Base-by-base conservation (phyloP, 2,329 filamentous ascomycete genomes). In the Colletotrichum costaricense region DNA sequence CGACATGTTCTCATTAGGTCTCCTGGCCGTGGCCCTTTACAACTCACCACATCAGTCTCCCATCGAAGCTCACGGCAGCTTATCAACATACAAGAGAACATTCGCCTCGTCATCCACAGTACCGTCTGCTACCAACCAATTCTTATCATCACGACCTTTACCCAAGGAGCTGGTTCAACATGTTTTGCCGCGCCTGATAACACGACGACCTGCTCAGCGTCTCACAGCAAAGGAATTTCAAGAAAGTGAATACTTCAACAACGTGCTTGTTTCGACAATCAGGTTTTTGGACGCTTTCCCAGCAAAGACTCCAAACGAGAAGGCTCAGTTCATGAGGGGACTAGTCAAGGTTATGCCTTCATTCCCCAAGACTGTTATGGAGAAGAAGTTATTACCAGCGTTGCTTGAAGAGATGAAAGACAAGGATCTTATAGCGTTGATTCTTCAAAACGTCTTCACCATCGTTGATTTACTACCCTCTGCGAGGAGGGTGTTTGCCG, bases 211-310 rank as follows among this genome's bases (percentile, higher is more conserved):
- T 3, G 95, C 95, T 3, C 94, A 97, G 80, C 91, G 97, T 57
- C 90, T 98, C 85, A 95, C 92, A 30, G 95, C 96, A 5, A 91
- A 90, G 67, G 96, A 98, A 78, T 98, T 99, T 77, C 97, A 99
- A 80, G 91, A 98, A 81, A 97, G 95, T 79, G 92, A 94, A 76
- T 99, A 97, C 81, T 99, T 99, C 80, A 95, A 99, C 83, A 99
- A 98, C 79, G 94, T 98, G 58, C 87, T 99, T 5, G 95, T 99
- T 26, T 98, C 95, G 0, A 98, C 97, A 0, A 98, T 99, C 75
- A 94, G 97, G 14, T 99, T 99, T 79, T 86, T 99, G 30, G 97
- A 99, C 78, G 90, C 92, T 0, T 91, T 99, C 72, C 96, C 97
- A 0, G 94, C 94, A 42, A 99, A 99, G 84, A 98, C 95, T 1